Base-by-base conservation (phyloP, 176 grass and related monocot genomes). In the Triticum timopheevii region DNA sequence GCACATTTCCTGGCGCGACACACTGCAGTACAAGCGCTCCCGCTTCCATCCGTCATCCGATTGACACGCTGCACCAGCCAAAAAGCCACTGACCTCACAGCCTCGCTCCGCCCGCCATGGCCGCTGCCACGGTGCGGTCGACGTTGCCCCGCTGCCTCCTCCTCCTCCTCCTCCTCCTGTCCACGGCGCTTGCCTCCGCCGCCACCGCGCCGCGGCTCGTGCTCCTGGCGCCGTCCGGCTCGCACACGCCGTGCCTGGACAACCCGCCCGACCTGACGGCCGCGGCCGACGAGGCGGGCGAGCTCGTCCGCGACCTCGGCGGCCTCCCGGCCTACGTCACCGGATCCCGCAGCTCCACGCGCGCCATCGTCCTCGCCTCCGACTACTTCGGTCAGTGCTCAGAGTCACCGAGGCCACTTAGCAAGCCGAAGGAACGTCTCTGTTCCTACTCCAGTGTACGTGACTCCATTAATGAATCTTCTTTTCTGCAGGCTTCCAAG, bases 301-400 rank as follows among this genome's bases (percentile, higher is more conserved):
- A 39, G 64, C 87, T 92, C 12, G 87, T 89, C 33, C 49, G 33
- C 61, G 73, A 89, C 74, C 76, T 90, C 50, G 89, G 82, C 15
- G 87, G 89, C 23, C 52, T 96, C 77, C 56, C 79, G 67, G 69
- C 87, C 39, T 91, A 93, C 78, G 35, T 83, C 38, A 75, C 84
- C 47, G 84, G 87, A 27, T 31, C 78, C 30, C 31, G 40, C 16
- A 23, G 77, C 44, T 50, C 91, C 54, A 0, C 68, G 11, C 52
- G 10, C 59, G 91, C 91, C 83, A 19, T 96, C 73, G 17, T 96
- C 72, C 87, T 96, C 73, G 31, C 74, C 84, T 93, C 94, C 73
- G 91, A 96, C 76, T 70, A 83, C 81, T 93, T 79, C 71, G 91
- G 91, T 95, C 28, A 49, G 80, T 69, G 28, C 74, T 12, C 39